These are phyloP conservation scores for Asterionellopsis glacialis DNA, from an alignment of 108 stramenopile species.

Conservation along the genomic window DNA sequence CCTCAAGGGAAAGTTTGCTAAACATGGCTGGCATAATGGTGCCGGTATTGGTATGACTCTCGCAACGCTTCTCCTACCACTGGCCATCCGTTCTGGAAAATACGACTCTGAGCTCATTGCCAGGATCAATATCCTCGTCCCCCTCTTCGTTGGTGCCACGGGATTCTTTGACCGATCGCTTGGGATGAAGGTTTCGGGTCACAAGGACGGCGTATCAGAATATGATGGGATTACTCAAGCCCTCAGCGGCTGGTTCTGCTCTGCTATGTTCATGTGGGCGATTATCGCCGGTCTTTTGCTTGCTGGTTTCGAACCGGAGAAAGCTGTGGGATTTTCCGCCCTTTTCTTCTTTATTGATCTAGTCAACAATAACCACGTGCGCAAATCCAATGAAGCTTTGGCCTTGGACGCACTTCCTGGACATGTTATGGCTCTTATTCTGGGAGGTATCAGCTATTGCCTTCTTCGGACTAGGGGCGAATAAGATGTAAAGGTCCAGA, in stretches of 20 bases:
- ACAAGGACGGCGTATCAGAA: not conserved
- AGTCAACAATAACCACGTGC: not conserved
- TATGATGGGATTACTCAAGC: not conserved
- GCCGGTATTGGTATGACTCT: not conserved
- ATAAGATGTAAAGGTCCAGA: too few relatives aligned
- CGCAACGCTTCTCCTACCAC: not conserved
- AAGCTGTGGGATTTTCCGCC: not conserved
- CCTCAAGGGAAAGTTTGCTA: not conserved
- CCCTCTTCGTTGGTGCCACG: not conserved
- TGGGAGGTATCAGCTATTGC: too few relatives aligned
- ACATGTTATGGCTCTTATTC: too few relatives aligned
- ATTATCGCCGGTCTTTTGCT: not conserved
- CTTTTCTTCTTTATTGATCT: not conserved
- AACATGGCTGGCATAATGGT: not conserved
- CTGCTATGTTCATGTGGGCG: not conserved
- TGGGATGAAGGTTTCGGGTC: constrained; percentile 1
- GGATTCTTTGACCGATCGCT: not conserved
- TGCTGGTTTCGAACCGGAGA: not conserved
- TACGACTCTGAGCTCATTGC: not conserved
- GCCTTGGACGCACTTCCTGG: too few relatives aligned
- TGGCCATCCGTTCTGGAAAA: not conserved
- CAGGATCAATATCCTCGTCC: not conserved
- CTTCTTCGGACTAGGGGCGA: too few relatives aligned
- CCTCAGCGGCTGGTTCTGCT: not conserved
- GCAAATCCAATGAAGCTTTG: constrained; percentile 1